Conservation (phyloP, 768 basidiomycete genomes). For the Leccinum longicurvipes region DNA sequence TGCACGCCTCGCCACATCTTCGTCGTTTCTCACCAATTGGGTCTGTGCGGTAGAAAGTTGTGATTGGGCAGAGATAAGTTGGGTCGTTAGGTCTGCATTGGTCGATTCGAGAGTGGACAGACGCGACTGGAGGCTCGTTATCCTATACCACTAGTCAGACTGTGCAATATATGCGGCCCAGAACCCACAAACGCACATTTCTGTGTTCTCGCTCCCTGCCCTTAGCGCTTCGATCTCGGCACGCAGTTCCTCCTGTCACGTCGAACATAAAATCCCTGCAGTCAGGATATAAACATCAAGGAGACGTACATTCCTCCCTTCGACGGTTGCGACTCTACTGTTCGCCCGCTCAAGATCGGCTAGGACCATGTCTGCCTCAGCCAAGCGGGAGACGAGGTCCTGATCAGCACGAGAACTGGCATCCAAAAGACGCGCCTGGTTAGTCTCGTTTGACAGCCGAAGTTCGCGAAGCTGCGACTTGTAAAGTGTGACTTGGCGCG, state of each 20-base stretch:
- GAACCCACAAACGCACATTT: conserved; percentile 47
- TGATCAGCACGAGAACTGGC: conserved; percentile 93
- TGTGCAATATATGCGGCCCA: background rate
- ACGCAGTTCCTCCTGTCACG: conserved; percentile 78
- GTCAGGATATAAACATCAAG: background rate
- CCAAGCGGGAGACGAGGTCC: conserved; percentile 84
- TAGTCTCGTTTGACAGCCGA: conserved; percentile 86
- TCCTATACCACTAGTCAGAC: conserved; percentile 11
- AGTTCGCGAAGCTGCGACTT: conserved; percentile 89
- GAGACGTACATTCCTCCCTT: conserved; percentile 78
- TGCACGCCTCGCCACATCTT: conserved; percentile 15
- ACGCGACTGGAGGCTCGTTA: conserved; percentile 56
- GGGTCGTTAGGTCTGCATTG: conserved; percentile 15
- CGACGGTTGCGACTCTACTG: conserved; percentile 85
- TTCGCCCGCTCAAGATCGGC: conserved; percentile 96
- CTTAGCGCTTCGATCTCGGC: conserved; percentile 92
- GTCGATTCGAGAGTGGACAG: conserved; percentile 71
- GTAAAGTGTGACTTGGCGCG: conserved; percentile 84
- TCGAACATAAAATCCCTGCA: background rate
- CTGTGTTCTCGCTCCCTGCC: conserved; percentile 69
- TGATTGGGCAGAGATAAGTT: conserved; percentile 16
- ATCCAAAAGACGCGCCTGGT: conserved; percentile 88
- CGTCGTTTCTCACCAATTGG: conserved; percentile 17
- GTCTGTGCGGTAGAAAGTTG: conserved; percentile 17
- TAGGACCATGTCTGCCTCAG: conserved; percentile 93